phyloP scores from a whole-genome alignment of 129 eudicot genomes.

The Ambrosia artemisiifolia region DNA sequence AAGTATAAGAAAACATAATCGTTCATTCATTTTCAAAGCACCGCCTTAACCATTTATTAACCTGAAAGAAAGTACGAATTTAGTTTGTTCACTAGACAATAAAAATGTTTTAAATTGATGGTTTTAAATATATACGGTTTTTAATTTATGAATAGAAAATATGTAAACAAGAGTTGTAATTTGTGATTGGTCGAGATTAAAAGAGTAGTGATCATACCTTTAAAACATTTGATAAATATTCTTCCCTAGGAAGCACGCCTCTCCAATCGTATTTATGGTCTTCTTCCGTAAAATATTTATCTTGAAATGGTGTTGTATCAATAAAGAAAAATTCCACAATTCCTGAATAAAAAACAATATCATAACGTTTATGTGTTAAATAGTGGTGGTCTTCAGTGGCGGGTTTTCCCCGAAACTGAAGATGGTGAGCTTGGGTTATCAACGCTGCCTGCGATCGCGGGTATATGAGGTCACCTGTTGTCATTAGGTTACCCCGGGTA shows the following conservation, averaged over 20 bases:
- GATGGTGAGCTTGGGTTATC: too few relatives aligned
- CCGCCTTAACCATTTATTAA: too few relatives aligned
- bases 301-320: slow-evolving; percentile 73
- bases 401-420: too few relatives aligned
- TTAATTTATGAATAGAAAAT: background rate
- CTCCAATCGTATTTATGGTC: slow-evolving; percentile 69
- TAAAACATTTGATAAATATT: slow-evolving; percentile 48
- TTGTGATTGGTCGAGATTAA: background rate
- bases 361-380: background rate
- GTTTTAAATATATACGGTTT: too few relatives aligned
- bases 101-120: background rate
- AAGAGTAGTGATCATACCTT: slow-evolving; percentile 27
- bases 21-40: too few relatives aligned
- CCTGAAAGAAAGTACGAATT: too few relatives aligned
- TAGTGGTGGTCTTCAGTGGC: background rate
- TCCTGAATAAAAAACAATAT: slow-evolving; percentile 34
- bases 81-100: background rate
- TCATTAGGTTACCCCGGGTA: too few relatives aligned
- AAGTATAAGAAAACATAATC: background rate
- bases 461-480: too few relatives aligned
- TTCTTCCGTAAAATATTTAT: slow-evolving; percentile 48
- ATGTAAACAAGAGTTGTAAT: background rate
- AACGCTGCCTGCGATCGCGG: too few relatives aligned
- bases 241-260: slow-evolving; percentile 61
- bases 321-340: slow-evolving; percentile 67